Conservation (phyloP, 805 yeast genomes). For the Candida arabinofermentans region DNA sequence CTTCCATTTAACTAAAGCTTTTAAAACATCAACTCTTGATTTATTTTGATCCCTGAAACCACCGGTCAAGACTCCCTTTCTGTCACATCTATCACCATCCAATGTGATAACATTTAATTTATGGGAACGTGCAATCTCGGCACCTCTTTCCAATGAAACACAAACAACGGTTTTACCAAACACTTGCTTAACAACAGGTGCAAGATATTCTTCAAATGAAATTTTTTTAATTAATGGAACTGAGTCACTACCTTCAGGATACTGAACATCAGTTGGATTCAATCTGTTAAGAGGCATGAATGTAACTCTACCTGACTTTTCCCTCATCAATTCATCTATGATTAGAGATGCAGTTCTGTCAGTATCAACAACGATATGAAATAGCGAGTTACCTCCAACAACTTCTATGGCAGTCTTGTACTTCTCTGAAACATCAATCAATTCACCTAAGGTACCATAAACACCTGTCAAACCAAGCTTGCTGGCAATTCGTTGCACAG, state of each 20-base stretch:
- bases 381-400: slow-evolving; percentile 80
- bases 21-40: slow-evolving; percentile 69
- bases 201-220: slow-evolving; percentile 52
- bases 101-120: slow-evolving; percentile 77
- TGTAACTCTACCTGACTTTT: slow-evolving; percentile 79
- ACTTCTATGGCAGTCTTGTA: slow-evolving; percentile 86
- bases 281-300: slow-evolving; percentile 86
- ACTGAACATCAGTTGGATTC: slow-evolving; percentile 36
- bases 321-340: slow-evolving; percentile 70
- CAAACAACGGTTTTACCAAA: slow-evolving; percentile 82
- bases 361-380: slow-evolving; percentile 84
- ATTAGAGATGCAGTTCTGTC: slow-evolving; percentile 78
- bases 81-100: slow-evolving; percentile 88
- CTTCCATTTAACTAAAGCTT: slow-evolving; percentile 49
- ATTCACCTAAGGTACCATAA: slow-evolving; percentile 81
- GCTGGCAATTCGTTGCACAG: slow-evolving; percentile 60
- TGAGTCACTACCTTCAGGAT: slow-evolving; percentile 63
- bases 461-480: slow-evolving; percentile 60
- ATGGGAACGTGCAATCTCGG: slow-evolving; percentile 56
- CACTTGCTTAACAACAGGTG: slow-evolving; percentile 69
- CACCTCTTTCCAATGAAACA: slow-evolving; percentile 61
- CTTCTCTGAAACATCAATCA: slow-evolving; percentile 75
- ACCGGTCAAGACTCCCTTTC: slow-evolving; percentile 81
- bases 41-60: slow-evolving; percentile 72
- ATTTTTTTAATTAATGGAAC: slow-evolving; percentile 79